Evolutionary conservation across 169 alveolate genomes (phyloP), one percentile per base, ranked within the genome.

Genomic region (Plasmodium gonderi): DNA sequence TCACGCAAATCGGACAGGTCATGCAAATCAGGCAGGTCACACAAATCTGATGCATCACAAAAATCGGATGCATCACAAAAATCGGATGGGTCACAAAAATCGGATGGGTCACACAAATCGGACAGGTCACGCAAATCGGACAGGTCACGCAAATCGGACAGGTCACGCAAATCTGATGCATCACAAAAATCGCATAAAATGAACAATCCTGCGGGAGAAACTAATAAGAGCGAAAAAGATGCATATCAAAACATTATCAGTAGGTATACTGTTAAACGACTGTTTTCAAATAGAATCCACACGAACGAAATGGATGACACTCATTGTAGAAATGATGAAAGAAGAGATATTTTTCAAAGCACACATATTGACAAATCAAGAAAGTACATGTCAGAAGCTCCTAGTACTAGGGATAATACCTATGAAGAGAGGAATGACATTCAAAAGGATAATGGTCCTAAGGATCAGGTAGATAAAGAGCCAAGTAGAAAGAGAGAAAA

Each of bases 241-340:
- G 7, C 31, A 20, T 79, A 60, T 67, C n/a, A 45, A 5, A 79
- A 79, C 45, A 33, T 79, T 5, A 60, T 54, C 14, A 79, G 78
- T 17, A 79, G n/a, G 42, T 79, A 79, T 44, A 79, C 77, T 26
- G 54, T 54, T 2, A 79, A 79, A 14, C 31, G 78, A 6, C 38
- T 79, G 42, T 54, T 79, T 54, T 79, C 90, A 20, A 79, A 51
- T 36, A 79, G 65, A 38, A 40, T 17, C 36, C 45, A 31, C 44
- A 33, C 42, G n/a, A 67, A 79, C 40, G 51, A 76, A 51, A 4
- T 44, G 54, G 12, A 29, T 44, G 72, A 44, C 72, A 54, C 72
- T 33, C 72, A 54, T 54, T 54, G 72, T 54, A 33, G 72, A 11
- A 54, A 3, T 54, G 72, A 54, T 54, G 72, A 54, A 20, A 0